Evolutionary conservation across 2,329 filamentous ascomycete species (phyloP), one percentile per base, ranked within the genome.

Genomic region (Sporothrix pallida): DNA sequence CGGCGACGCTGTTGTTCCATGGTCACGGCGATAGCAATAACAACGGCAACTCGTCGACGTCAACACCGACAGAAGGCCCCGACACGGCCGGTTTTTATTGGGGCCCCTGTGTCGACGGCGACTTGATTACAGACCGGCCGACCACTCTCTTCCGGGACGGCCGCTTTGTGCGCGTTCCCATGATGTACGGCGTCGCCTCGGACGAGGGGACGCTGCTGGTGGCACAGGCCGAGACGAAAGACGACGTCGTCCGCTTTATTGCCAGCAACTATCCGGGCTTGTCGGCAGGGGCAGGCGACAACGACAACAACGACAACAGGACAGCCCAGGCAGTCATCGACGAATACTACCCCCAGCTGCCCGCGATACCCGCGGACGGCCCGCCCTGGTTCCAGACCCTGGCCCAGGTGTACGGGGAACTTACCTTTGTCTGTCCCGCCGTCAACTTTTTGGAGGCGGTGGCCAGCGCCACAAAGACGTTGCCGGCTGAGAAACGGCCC

Each of bases 21-120:
- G 74, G 77, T 67, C 62, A 81, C 3, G 74, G 77, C 2, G 77
- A 75, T 9, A 73, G 76, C 23, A 48, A 37, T 7, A 7, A 7
- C 31, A 37, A 37, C 31, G 31, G 23, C 23, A 26, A 26, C 23
- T 26, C 23, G 23, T 26, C 23, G 23, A 26, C 2, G 31, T 37
- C 31, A 5, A 3, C 31, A 37, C 31, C 71, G 2, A 60, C 46
- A 12, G 46, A 68, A 8, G 46, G 65, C 6, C 65, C 72, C 9
- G 62, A 4, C n/a, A 8, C 20, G 13, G 60, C 72, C 1, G 44
- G 56, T 0, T 88, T 87, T 77, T 87, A 86, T 80, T 88, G 84
- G 84, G 83, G 84, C 2, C 86, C 86, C 0, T 85, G 83, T 68
- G 78, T 87, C 6, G 86, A 88, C 73, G 86, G 84, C 8, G 81